Conservation (phyloP, 805 yeast species). For the Candida schatavii region DNA sequence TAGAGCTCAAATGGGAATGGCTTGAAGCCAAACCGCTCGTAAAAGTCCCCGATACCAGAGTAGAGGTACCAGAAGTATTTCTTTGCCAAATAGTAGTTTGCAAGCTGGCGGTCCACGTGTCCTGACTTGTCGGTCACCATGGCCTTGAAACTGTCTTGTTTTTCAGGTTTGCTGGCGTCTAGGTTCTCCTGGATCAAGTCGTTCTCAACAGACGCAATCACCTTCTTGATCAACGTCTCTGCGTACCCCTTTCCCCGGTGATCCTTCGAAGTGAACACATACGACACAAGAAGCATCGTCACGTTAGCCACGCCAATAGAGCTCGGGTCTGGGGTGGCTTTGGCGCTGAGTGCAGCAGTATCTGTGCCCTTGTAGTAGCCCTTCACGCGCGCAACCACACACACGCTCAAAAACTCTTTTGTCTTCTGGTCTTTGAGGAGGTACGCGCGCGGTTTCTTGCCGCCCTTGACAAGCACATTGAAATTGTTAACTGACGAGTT, state of each 20-base stretch:
- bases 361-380: constrained; percentile 30
- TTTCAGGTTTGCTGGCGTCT: constrained; percentile 17
- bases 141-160: constrained; percentile 28
- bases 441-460: constrained; percentile 22
- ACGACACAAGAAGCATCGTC: constrained; percentile 24
- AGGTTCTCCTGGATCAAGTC: constrained; percentile 25
- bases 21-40: constrained; percentile 59
- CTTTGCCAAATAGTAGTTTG: constrained; percentile 31
- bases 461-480: constrained; percentile 12
- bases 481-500: constrained; percentile 13
- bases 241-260: constrained; percentile 31
- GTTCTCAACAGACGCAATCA: constrained; percentile 30
- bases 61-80: constrained; percentile 50
- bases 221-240: constrained; percentile 19
- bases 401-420: constrained; percentile 17
- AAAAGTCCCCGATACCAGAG: constrained; percentile 72
- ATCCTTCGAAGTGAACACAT: constrained; percentile 24
- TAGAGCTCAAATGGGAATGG: constrained; percentile 33
- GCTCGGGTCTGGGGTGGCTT: constrained; percentile 25
- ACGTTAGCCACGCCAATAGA: constrained; percentile 31
- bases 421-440: constrained; percentile 19
- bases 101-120: constrained; percentile 25
- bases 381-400: constrained; percentile 22
- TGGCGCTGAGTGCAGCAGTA: constrained; percentile 20
- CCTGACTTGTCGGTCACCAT: constrained; percentile 29